These are phyloP conservation scores for Leptodermis oblonga DNA, from an alignment of 257 asterid genomes.

Conservation along the genomic window DNA sequence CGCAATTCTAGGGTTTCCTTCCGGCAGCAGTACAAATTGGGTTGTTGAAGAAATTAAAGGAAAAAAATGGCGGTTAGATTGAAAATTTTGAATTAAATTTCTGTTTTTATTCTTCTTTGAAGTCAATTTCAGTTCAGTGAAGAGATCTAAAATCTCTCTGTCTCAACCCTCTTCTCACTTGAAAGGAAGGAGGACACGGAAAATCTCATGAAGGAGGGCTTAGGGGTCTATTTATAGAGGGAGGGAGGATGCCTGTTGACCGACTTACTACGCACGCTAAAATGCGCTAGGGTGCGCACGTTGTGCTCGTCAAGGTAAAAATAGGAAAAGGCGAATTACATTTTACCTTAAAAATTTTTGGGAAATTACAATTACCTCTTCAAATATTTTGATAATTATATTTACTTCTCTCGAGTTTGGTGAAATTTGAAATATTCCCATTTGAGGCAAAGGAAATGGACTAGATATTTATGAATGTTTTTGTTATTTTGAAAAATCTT, in stretches of 20 bases:
- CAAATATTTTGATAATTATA: no score
- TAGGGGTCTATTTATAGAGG: neutral
- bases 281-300: neutral
- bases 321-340: no score
- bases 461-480: no score
- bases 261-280: neutral
- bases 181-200: slow-evolving; percentile 16
- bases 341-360: no score
- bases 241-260: neutral
- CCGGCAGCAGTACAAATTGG: neutral
- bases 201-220: neutral
- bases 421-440: no score
- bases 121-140: neutral
- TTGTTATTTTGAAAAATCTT: no score
- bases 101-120: neutral
- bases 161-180: slow-evolving; percentile 6
- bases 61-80: neutral
- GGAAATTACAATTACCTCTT: no score
- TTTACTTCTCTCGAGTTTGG: no score
- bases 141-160: slow-evolving; percentile 18
- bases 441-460: no score
- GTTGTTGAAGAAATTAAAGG: neutral
- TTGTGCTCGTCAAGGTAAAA: neutral
- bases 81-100: neutral
- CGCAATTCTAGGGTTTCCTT: slow-evolving; percentile 33